These are phyloP conservation scores for Dactylellina parvicollis DNA, from an alignment of 2,329 filamentous ascomycete genomes.

Conservation along the genomic window DNA sequence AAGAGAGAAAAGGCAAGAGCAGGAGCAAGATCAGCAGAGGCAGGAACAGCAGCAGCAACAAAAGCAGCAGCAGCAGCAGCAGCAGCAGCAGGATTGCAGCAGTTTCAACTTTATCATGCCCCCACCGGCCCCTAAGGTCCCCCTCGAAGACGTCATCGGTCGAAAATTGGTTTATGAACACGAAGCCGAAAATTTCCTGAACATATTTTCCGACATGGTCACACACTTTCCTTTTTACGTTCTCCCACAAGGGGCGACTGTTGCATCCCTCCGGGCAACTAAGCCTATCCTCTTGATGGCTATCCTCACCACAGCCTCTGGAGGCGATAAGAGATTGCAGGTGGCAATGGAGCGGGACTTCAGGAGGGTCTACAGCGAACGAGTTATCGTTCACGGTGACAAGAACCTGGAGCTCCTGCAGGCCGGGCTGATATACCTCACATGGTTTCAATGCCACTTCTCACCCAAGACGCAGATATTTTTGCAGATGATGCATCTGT, in stretches of 20 bases:
- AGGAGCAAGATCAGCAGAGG: constrained; percentile 1
- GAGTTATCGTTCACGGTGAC: constrained; percentile 69
- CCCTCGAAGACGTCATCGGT: constrained; percentile 37
- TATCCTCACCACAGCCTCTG: constrained; percentile 67
- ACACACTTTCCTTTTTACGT: constrained; percentile 64
- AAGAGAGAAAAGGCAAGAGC: background rate
- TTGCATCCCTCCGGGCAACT: constrained; percentile 63
- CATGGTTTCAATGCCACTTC: constrained; percentile 65
- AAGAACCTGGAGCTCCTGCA: constrained; percentile 69
- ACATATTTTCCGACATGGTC: constrained; percentile 63
- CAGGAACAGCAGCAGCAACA: background rate
- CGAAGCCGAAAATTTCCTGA: constrained; percentile 64
- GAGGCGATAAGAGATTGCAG: constrained; percentile 66
- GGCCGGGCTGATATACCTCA: constrained; percentile 69
- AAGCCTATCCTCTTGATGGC: constrained; percentile 68
- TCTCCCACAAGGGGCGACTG: constrained; percentile 62
- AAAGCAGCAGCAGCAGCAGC: background rate
- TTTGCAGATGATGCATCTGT: constrained; percentile 60
- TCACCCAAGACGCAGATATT: constrained; percentile 58
- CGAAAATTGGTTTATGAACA: constrained; percentile 58
- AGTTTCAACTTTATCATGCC: constrained; percentile 25
- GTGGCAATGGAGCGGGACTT: constrained; percentile 70
- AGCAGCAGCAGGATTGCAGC: background rate
- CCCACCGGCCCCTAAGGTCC: constrained; percentile 4
- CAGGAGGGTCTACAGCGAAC: constrained; percentile 68